phyloP scores from a whole-genome alignment of 2,329 filamentous ascomycete species.

The Ceratocystis cubensis region DNA sequence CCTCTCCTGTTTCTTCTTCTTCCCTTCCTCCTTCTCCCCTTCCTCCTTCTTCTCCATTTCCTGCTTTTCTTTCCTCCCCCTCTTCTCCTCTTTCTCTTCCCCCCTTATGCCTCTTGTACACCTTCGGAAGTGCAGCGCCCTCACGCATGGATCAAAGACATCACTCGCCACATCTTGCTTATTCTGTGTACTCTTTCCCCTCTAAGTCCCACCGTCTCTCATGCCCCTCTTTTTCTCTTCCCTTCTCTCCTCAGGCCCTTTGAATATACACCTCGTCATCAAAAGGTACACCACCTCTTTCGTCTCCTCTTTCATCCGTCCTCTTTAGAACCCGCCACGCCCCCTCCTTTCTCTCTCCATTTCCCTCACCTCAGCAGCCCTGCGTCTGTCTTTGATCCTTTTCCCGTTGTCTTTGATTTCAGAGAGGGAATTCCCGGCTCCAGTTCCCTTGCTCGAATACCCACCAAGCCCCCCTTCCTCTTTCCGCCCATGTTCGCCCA shows the following conservation, averaged over 20 bases:
- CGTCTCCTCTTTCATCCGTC: neutral
- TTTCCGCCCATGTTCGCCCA: neutral
- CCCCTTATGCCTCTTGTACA: conserved; percentile 1
- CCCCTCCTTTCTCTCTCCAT: neutral
- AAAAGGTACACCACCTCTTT: neutral
- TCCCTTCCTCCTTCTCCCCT: neutral
- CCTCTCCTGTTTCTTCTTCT: too few relatives aligned
- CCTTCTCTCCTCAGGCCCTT: neutral
- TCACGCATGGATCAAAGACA: conserved; percentile 13
- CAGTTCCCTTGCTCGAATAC: neutral
- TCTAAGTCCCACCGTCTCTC: conserved; percentile 1
- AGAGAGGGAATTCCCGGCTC: conserved; percentile 1
- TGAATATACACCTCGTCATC: neutral
- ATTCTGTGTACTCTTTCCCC: neutral
- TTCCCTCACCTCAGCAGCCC: neutral
- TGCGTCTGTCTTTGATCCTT: neutral
- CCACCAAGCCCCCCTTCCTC: neutral
- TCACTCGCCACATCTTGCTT: conserved; percentile 16
- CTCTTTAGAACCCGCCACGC: neutral
- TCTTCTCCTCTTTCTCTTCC: neutral
- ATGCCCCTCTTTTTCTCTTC: neutral
- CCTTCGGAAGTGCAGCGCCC: conserved; percentile 8
- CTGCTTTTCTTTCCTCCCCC: neutral
- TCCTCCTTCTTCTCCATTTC: neutral
- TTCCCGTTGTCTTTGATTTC: neutral